Evolutionary conservation across 2,329 filamentous ascomycete species (phyloP).

Genomic region (Lachnellula cervina): DNA sequence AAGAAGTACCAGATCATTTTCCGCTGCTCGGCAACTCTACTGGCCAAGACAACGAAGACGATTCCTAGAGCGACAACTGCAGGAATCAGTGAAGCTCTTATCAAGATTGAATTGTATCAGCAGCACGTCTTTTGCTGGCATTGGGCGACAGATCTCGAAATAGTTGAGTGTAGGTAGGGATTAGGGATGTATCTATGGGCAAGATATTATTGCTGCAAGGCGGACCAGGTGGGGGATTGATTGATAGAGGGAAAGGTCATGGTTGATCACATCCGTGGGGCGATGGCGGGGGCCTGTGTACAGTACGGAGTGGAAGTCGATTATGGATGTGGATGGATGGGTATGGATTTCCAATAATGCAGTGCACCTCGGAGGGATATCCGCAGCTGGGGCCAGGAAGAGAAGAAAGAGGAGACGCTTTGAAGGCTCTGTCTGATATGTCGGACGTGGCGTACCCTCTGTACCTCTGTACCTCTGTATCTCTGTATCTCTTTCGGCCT

Average conservation of each 20-base stretch:
- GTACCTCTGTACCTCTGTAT: no score
- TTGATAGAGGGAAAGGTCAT: background rate
- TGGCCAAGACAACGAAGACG: conserved; percentile 12
- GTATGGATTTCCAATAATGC: no score
- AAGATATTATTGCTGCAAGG: no score
- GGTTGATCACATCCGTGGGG: background rate
- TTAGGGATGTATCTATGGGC: no score
- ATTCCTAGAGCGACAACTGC: conserved; percentile 17
- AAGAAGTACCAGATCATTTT: conserved; percentile 71
- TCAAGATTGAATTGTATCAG: background rate
- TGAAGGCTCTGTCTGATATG: no score
- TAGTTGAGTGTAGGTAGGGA: background rate
- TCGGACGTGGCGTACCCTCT: no score
- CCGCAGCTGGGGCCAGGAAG: no score
- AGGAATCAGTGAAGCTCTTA: conserved; percentile 12
- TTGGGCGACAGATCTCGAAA: background rate
- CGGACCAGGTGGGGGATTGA: background rate
- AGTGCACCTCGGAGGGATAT: no score
- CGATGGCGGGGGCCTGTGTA: background rate
- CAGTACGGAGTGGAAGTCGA: background rate
- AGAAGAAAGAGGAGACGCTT: no score
- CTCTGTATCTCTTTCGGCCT: no score
- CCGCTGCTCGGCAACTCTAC: conserved; percentile 15
- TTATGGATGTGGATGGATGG: no score
- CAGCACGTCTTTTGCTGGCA: background rate